phyloP scores from a whole-genome alignment of 352 stramenopile genomes.

The Phytopythium vexans region DNA sequence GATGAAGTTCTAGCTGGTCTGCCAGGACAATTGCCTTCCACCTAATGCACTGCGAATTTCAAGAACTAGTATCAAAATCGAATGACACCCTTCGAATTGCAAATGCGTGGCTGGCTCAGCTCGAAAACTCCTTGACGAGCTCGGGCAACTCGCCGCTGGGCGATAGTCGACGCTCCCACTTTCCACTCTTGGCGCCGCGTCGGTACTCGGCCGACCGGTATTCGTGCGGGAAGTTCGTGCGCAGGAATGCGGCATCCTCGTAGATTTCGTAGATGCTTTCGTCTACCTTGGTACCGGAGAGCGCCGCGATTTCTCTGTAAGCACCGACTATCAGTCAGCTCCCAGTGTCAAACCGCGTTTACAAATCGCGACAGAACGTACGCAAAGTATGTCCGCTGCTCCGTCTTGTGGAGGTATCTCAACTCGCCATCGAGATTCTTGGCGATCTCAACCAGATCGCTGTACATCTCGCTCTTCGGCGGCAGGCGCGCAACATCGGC shows the following conservation, averaged over 20 bases:
- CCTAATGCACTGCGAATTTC: no score
- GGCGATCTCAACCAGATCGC: constrained; percentile 50
- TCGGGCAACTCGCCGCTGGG: constrained; percentile 11
- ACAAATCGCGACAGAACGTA: constrained; percentile 12
- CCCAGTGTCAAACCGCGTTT: background rate
- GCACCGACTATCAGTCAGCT: background rate
- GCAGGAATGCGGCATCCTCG: constrained; percentile 50
- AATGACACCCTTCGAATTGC: no score
- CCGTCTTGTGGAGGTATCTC: constrained; percentile 58
- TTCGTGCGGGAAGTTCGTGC: constrained; percentile 51
- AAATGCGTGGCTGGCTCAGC: background rate
- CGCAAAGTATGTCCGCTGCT: constrained; percentile 51
- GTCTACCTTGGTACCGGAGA: constrained; percentile 37
- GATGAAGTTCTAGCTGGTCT: no score
- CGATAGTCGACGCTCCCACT: constrained; percentile 40
- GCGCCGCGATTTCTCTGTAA: constrained; percentile 31
- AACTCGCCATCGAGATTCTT: constrained; percentile 33
- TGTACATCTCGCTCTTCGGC: constrained; percentile 71
- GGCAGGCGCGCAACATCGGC: constrained; percentile 29
- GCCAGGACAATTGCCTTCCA: no score
- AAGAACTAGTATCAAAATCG: no score
- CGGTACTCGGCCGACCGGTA: constrained; percentile 63
- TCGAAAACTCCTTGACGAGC: constrained; percentile 23
- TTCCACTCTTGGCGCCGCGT: constrained; percentile 30
- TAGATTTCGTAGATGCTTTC: constrained; percentile 65